A percentile compares a stretch with the other conserved stretches of the same genome.
phyloP scores from a whole-genome alignment of 441 rosid species.

The Biscutella auriculata region DNA sequence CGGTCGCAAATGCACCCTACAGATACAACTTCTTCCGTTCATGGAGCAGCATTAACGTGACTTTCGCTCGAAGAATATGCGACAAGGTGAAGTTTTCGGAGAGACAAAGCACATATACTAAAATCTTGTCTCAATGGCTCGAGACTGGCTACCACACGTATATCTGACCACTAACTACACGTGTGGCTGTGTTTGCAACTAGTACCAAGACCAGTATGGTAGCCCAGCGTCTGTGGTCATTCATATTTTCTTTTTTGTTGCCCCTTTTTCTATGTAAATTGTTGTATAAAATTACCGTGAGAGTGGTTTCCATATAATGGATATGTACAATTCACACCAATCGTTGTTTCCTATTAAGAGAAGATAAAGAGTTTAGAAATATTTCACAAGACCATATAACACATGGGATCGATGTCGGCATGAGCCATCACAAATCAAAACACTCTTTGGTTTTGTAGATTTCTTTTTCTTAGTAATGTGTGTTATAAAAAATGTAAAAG shows the following conservation, averaged over 20 bases:
- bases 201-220: constrained; percentile 13
- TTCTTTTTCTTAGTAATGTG: too few relatives aligned
- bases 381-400: background rate
- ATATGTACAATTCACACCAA: constrained; percentile 9
- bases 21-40: constrained; percentile 46
- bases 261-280: constrained; percentile 11
- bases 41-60: constrained; percentile 44
- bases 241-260: background rate
- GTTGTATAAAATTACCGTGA: background rate
- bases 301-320: constrained; percentile 7
- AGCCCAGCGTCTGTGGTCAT: constrained; percentile 13
- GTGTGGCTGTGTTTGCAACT: background rate
- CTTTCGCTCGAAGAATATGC: background rate
- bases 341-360: constrained; percentile 13
- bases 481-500: too few relatives aligned
- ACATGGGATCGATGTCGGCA: too few relatives aligned
- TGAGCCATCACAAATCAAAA: too few relatives aligned
- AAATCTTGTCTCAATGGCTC: constrained; percentile 2
- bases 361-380: background rate
- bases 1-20: constrained; percentile 43
- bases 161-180: constrained; percentile 17
- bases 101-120: constrained; percentile 12
- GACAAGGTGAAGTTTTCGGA: constrained; percentile 1
- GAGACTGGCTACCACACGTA: constrained; percentile 14
- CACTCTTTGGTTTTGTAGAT: too few relatives aligned